Base-by-base conservation (phyloP, 139 green algal genomes). In the Desmodesmus armatus region DNA sequence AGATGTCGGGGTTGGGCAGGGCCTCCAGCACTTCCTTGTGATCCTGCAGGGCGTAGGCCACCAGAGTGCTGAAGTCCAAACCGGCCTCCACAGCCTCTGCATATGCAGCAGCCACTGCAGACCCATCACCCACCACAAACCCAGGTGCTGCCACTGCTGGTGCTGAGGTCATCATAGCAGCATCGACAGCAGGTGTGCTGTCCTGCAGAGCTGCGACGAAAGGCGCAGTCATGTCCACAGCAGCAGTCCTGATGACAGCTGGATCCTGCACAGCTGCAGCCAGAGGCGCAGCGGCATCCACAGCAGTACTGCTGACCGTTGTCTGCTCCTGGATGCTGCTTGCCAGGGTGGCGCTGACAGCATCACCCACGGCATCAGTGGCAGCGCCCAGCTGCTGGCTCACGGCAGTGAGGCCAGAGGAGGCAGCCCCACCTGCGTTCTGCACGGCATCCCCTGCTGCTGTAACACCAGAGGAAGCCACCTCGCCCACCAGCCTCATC, bases 371-470 rank as follows among this genome's bases (percentile, higher is more conserved):
- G n/a, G n/a, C n/a, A n/a, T n/a, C n/a, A n/a, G n/a, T 9, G 3
- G 66, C 33, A 27, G 13, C 66, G 5, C 27, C 21, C 66, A 74
- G 7, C 66, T 74, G 66, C 66, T 74, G 66, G 66, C 66, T 11
- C 3, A 35, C 66, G 4, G 29, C 66, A 44, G 43, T 35, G 21
- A 44, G 33, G 35, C 66, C 66, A 44, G 35, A 49, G n/a, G 66
- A 40, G 2, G 71, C 71, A 21, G 41, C 41, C 71, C 37, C 62
- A 17, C 66, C 66, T n/a, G 66, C 33, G 3, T 15, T 35, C 39
- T 71, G 55, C 53, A 82, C 37, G 37, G 71, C 35, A 6, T 82
- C 55, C 29, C 76, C 76, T 71, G 55, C 76, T n/a, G 25, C 7
- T 6, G 53, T 37, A 39, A 39, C 76, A 35, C 55, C 37, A 29